These are phyloP conservation scores for Leersia perrieri DNA, from an alignment of 176 grass and related monocot genomes.

Conservation along the genomic window DNA sequence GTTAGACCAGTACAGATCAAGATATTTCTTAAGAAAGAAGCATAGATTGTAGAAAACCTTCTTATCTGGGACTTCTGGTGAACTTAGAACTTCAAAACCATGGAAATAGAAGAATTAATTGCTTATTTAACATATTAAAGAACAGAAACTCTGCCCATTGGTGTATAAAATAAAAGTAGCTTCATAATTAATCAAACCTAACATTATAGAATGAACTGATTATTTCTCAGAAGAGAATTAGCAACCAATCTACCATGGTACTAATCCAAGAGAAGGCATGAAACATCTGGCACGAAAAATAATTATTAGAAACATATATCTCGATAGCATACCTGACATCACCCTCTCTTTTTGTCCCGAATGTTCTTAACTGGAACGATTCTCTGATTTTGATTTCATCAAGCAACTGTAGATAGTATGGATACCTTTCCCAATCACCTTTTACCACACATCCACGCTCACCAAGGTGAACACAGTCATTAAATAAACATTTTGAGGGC, in stretches of 20 bases:
- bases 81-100: not conserved
- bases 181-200: not conserved
- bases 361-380: slow-evolving; percentile 83
- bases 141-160: not conserved
- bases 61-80: not conserved
- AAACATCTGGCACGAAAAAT: not conserved
- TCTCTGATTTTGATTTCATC: slow-evolving; percentile 98
- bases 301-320: not conserved
- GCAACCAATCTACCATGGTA: not conserved
- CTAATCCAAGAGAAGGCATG: not conserved
- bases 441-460: slow-evolving; percentile 85
- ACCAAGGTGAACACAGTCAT: slow-evolving; percentile 83
- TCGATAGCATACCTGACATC: slow-evolving; percentile 67
- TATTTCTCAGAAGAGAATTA: not conserved
- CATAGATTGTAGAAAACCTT: not conserved
- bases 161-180: not conserved
- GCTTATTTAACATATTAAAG: not conserved
- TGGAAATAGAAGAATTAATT: not conserved
- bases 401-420: slow-evolving; percentile 92
- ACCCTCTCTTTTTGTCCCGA: slow-evolving; percentile 91
- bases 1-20: not conserved
- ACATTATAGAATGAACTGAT: not conserved
- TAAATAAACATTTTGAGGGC: slow-evolving; percentile 74
- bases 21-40: not conserved
- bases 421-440: slow-evolving; percentile 93